These are phyloP conservation scores for Pichia occidentalis DNA, from an alignment of 805 yeast species.

Conservation along the genomic window DNA sequence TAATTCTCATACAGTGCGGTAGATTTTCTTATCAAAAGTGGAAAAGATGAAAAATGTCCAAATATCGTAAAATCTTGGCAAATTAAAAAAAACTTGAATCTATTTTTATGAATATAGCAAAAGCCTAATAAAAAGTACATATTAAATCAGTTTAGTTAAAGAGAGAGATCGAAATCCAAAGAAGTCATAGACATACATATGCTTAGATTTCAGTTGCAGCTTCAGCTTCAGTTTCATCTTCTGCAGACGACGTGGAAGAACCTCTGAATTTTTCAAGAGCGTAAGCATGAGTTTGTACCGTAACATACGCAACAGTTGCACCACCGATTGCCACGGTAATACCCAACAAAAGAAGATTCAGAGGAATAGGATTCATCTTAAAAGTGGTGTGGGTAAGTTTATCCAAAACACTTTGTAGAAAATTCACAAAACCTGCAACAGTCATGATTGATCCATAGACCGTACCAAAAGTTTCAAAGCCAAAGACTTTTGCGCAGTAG, in stretches of 20 bases:
- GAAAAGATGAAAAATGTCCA: too few relatives aligned
- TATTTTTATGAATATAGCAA: too few relatives aligned
- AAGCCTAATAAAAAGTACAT: too few relatives aligned
- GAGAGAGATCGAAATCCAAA: too few relatives aligned
- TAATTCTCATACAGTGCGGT: too few relatives aligned
- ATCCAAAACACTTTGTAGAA: constrained; percentile 42
- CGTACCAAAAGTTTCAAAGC: constrained; percentile 54
- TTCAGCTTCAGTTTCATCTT: neutral
- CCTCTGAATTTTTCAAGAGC: constrained; percentile 5
- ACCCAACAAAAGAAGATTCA: constrained; percentile 35
- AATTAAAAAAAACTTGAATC: too few relatives aligned
- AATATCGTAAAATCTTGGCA: too few relatives aligned
- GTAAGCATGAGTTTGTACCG: constrained; percentile 23
- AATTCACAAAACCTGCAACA: constrained; percentile 45
- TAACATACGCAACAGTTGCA: constrained; percentile 35
- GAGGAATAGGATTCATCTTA: constrained; percentile 49
- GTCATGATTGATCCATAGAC: constrained; percentile 53
- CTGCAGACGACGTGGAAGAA: neutral
- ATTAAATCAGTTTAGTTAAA: too few relatives aligned
- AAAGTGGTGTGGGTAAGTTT: constrained; percentile 44
- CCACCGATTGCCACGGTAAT: constrained; percentile 40
- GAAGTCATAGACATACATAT: too few relatives aligned
- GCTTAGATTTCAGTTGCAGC: too few relatives aligned
- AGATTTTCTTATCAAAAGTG: too few relatives aligned
- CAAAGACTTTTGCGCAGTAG: constrained; percentile 57